A percentile compares a stretch with the other conserved stretches of the same genome.
Evolutionary conservation across 139 green algal species (phyloP).

Genomic region (Coelastrella sp.): DNA sequence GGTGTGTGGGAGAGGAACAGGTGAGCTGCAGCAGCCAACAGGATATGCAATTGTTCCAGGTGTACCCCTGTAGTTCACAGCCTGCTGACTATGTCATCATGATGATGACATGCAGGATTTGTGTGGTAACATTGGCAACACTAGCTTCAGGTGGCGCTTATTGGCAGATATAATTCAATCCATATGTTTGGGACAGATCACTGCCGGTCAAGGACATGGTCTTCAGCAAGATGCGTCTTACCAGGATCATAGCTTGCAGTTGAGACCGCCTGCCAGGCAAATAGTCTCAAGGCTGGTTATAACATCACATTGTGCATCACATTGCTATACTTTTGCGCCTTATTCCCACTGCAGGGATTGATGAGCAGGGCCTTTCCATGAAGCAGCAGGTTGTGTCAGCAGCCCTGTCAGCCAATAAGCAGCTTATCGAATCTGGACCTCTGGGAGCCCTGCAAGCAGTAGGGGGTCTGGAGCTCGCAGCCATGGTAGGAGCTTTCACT

Average conservation of each 20-base stretch:
- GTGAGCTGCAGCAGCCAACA: slow-evolving; percentile 4
- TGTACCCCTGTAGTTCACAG: background rate
- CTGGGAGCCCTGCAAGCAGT: slow-evolving; percentile 51
- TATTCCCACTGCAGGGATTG: slow-evolving; percentile 44
- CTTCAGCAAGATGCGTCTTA: too few species aligned
- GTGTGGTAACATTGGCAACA: too few species aligned
- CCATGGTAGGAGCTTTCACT: slow-evolving; percentile 56
- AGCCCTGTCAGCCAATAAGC: slow-evolving; percentile 49
- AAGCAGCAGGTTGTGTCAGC: slow-evolving; percentile 50
- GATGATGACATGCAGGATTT: too few species aligned
- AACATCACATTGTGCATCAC: background rate
- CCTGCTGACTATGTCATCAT: background rate
- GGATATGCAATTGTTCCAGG: background rate
- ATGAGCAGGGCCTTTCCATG: slow-evolving; percentile 49
- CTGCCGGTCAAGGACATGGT: too few species aligned
- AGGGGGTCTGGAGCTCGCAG: slow-evolving; percentile 63
- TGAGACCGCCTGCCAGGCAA: too few species aligned
- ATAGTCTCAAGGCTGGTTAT: too few species aligned
- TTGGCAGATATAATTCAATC: too few species aligned
- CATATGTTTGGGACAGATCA: too few species aligned
- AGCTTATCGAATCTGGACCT: slow-evolving; percentile 29
- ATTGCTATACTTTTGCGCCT: background rate
- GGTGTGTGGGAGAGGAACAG: slow-evolving; percentile 58
- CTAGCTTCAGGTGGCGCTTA: too few species aligned
- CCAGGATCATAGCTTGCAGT: too few species aligned